These are phyloP conservation scores for Fennellomyces sp. DNA, from an alignment of 371 early-diverging fungal genomes.

Conservation along the genomic window DNA sequence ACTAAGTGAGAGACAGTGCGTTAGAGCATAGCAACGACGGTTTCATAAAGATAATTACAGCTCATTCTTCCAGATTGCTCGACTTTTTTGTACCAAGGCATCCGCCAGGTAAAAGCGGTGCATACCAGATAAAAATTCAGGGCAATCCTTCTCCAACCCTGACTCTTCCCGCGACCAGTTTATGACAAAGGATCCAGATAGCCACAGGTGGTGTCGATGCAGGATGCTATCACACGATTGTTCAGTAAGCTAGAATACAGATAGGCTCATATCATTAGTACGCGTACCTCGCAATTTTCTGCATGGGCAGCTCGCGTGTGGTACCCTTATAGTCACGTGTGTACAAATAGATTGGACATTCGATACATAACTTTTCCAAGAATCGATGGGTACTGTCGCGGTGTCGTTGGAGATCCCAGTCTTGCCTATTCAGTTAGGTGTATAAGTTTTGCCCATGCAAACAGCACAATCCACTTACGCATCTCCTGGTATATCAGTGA, in stretches of 20 bases:
- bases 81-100: background rate
- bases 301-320: background rate
- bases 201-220: slow-evolving; percentile 17
- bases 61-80: slow-evolving; percentile 11
- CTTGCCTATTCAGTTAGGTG: slow-evolving; percentile 77
- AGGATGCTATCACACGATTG: slow-evolving; percentile 9
- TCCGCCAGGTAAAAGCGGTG: background rate
- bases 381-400: slow-evolving; percentile 84
- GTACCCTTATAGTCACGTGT: background rate
- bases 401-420: slow-evolving; percentile 83
- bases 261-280: too few species aligned
- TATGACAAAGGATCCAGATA: slow-evolving; percentile 7
- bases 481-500: background rate
- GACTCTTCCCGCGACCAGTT: background rate
- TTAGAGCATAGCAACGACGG: too few species aligned
- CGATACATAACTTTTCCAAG: background rate
- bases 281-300: slow-evolving; percentile 16
- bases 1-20: too few species aligned
- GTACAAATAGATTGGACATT: slow-evolving; percentile 16
- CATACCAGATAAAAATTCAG: slow-evolving; percentile 1
- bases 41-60: slow-evolving; percentile 6
- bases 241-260: background rate
- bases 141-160: background rate
- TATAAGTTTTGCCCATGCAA: too few species aligned
- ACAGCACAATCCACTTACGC: background rate